Evolutionary conservation across 345 rosid species (phyloP), one percentile per base, ranked within the genome.

Genomic region (Geranium rotundifolium): DNA sequence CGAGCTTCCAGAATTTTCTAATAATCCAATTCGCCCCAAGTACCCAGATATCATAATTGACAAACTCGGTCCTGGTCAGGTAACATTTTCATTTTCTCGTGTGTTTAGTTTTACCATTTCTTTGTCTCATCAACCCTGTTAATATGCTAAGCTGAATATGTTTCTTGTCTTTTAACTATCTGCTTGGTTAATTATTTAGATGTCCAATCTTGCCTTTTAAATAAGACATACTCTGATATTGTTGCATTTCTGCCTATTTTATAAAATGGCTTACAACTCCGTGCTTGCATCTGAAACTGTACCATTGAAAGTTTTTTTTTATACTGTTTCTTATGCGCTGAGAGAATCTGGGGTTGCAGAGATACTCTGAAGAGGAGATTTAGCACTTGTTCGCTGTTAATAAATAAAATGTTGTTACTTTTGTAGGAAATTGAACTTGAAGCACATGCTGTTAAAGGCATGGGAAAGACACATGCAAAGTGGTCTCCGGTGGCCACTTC

Each of bases 401-500:
- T 29, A 15, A 9, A 17, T 56, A 27, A 46, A 29, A 16, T 49
- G 41, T 10, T 34, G 31, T n/a, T 57, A 1, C 14, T 70, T 56
- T 49, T 29, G 69, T 71, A 93, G 99, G 97, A 93, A 85, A 90
- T 93, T 29, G 97, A 93, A 65, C 77, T 93, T 6, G 99, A 93
- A 74, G 99, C 89, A 50, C 97, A 93, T 76, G 97, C 97, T 3
- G 88, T 90, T 57, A 93, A 93, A 68, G 99, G 99, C 29, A 63
- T 82, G 20, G 96, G 99, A 50, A 89, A 83, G 83, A 86, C 91
- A 54, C 99, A 90, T 73, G 96, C 97, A 23, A 90, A 90, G 62
- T 90, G 99, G 99, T 93, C 96, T n/a, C 96, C 97, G 14, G 99
- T 93, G 30, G 99, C 82, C 31, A 88, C 97, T 56, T 83, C 95